Conservation (phyloP, 768 basidiomycete species). For the Gloeostereum incarnatum region DNA sequence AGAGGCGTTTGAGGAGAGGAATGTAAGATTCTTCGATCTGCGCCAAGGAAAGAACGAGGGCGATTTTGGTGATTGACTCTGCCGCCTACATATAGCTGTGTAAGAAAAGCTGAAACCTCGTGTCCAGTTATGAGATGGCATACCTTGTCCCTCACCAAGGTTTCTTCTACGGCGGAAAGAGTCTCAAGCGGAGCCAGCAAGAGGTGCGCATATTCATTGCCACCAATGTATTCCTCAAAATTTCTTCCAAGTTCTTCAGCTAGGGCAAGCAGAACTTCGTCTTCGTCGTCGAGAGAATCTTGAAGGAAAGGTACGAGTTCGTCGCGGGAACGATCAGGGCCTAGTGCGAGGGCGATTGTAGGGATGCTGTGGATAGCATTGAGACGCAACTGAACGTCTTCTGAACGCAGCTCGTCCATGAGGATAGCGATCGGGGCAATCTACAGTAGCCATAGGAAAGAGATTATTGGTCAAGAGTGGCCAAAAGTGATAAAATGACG, state of each 20-base stretch:
- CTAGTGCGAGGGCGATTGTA: constrained; percentile 95
- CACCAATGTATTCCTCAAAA: constrained; percentile 94
- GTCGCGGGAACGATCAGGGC: constrained; percentile 88
- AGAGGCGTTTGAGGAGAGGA: constrained; percentile 82
- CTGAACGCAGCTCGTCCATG: constrained; percentile 96
- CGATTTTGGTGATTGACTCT: constrained; percentile 90
- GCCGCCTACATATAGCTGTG: constrained; percentile 55
- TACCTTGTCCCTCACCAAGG: constrained; percentile 96
- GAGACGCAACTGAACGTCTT: constrained; percentile 92
- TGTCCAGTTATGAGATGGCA: constrained; percentile 9
- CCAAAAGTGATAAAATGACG: too few relatives aligned
- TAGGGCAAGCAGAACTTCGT: constrained; percentile 92
- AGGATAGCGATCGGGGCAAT: constrained; percentile 93
- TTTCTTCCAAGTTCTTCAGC: constrained; percentile 90
- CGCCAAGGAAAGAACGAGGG: constrained; percentile 59
- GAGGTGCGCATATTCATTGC: constrained; percentile 76
- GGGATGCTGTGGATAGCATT: constrained; percentile 97
- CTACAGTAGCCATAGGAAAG: constrained; percentile 21
- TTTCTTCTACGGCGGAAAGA: constrained; percentile 94
- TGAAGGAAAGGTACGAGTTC: constrained; percentile 96
- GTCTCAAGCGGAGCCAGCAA: constrained; percentile 91
- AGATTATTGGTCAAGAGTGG: not conserved
- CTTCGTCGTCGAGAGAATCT: constrained; percentile 99
- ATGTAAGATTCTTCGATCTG: constrained; percentile 90
- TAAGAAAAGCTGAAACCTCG: constrained; percentile 1